Evolutionary conservation across 2,329 filamentous ascomycete species (phyloP), one percentile per base, ranked within the genome.

Genomic region (Orbilia ellipsospora): DNA sequence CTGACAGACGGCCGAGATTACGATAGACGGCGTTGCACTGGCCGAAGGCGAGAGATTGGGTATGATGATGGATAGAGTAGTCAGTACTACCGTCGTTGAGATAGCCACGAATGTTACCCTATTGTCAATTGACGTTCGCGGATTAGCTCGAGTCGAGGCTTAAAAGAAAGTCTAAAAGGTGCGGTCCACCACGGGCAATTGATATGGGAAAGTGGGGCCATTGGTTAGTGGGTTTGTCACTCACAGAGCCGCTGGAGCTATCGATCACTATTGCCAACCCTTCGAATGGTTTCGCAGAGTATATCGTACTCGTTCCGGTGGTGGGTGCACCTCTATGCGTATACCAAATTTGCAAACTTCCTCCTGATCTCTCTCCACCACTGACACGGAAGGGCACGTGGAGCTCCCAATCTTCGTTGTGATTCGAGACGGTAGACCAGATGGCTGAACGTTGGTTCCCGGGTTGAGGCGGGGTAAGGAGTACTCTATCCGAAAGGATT

Each of bases 21-120:
- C 95, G 91, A 85, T 97, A 99, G 54, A 88, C 83, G 82, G 95
- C 95, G 80, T 90, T 88, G 85, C 95, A 99, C 83, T 97, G 93
- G 13, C 93, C 95, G 82, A 99, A 99, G 15, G 94, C 92, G 62
- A 97, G 86, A 79, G 88, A 89, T 83, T 97, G 94, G 15, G 97
- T 89, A 80, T 88, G 90, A 78, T 89, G 86, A 79, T 94, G 90
- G 68, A 86, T 86, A 80, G 89, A 90, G 85, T 90, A 97, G 82
- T 96, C 92, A 78, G 87, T 89, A 44, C 85, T 88, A 57, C 94
- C 94, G 82, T 98, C 95, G 83, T 98, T 99, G 78, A 99, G 84
- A 85, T 98, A 99, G 16, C 92, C 95, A 73, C 95, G 88, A 78
- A 99, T 86, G 83, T 90, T 93, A 78, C 95, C 95, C 61, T 89